These are phyloP conservation scores for Lophium mytilinum DNA, from an alignment of 495 filamentous ascomycete genomes.

Conservation along the genomic window DNA sequence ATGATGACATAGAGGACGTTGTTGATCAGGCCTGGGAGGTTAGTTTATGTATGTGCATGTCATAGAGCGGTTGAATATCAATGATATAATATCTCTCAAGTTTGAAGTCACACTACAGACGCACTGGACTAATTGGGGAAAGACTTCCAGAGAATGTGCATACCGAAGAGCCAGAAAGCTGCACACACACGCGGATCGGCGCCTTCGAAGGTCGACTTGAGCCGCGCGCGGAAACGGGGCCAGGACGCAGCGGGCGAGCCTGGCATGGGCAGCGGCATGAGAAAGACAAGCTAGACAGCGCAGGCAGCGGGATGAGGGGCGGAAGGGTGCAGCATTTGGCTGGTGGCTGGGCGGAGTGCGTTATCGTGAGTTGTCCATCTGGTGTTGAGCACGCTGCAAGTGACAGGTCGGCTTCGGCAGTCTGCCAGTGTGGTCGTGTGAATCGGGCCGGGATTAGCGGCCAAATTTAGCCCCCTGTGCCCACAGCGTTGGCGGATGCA, in stretches of 20 bases:
- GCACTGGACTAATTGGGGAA: too few relatives aligned
- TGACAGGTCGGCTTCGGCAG: not conserved
- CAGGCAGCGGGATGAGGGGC: not conserved
- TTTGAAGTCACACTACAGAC: not conserved
- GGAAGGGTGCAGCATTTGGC: not conserved
- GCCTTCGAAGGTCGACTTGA: slow-evolving; percentile 55
- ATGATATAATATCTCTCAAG: not conserved
- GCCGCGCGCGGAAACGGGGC: slow-evolving; percentile 56
- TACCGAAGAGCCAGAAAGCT: slow-evolving; percentile 93
- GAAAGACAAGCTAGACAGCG: not conserved
- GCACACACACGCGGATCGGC: slow-evolving; percentile 64
- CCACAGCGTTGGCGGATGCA: not conserved
- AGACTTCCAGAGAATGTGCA: slow-evolving; percentile 8
- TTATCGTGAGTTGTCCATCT: not conserved
- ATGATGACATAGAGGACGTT: slow-evolving; percentile 98
- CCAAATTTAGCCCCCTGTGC: not conserved
- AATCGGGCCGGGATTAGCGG: not conserved
- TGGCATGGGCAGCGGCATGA: slow-evolving; percentile 50
- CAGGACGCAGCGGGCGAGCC: slow-evolving; percentile 69
- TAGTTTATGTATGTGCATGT: not conserved
- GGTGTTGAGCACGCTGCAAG: not conserved
- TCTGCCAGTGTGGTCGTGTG: not conserved
- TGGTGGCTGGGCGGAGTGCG: not conserved
- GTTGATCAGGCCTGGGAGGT: slow-evolving; percentile 72
- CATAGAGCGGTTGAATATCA: not conserved